phyloP scores from a whole-genome alignment of 805 yeast genomes.

The Cyberlindnera misumaiensis region DNA sequence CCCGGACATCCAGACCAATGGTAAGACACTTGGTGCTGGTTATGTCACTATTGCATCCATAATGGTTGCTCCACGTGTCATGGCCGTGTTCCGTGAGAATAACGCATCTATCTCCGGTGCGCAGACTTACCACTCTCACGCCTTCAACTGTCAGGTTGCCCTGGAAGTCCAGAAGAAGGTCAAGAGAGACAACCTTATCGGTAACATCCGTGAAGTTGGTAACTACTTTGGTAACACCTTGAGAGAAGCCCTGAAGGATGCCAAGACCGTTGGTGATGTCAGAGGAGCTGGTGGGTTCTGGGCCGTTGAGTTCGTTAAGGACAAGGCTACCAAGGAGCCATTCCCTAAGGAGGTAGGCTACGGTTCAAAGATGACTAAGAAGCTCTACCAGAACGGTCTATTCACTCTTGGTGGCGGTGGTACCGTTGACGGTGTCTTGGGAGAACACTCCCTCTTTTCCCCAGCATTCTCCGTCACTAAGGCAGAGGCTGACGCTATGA shows the following conservation, averaged over 20 bases:
- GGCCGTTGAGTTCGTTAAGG: conserved; percentile 44
- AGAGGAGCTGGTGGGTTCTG: conserved; percentile 53
- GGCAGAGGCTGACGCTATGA: conserved; percentile 31
- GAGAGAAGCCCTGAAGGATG: conserved; percentile 23
- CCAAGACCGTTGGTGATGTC: conserved; percentile 39
- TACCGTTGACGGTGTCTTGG: conserved; percentile 32
- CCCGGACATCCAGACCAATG: conserved; percentile 43
- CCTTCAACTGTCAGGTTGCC: conserved; percentile 40
- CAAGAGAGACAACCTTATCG: conserved; percentile 28
- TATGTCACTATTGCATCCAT: conserved; percentile 42
- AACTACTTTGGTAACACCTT: conserved; percentile 34
- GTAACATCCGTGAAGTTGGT: conserved; percentile 37
- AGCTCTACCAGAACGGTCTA: conserved; percentile 34
- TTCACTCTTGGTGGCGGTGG: conserved; percentile 35
- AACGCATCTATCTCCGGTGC: conserved; percentile 32
- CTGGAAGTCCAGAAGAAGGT: conserved; percentile 38
- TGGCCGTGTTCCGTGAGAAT: conserved; percentile 26
- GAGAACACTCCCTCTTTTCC: conserved; percentile 41
- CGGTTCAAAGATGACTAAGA: conserved; percentile 26
- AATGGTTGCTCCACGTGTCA: conserved; percentile 30
- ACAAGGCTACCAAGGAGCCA: conserved; percentile 39
- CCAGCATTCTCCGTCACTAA: conserved; percentile 37
- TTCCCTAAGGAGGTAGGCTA: conserved; percentile 29
- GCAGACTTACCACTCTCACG: conserved; percentile 44
- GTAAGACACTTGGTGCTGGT: conserved; percentile 44